A percentile compares a stretch with the other conserved stretches of the same genome.
Evolutionary conservation across 176 grass and related monocot genomes (phyloP).

Genomic region (Pontederia crassipes): DNA sequence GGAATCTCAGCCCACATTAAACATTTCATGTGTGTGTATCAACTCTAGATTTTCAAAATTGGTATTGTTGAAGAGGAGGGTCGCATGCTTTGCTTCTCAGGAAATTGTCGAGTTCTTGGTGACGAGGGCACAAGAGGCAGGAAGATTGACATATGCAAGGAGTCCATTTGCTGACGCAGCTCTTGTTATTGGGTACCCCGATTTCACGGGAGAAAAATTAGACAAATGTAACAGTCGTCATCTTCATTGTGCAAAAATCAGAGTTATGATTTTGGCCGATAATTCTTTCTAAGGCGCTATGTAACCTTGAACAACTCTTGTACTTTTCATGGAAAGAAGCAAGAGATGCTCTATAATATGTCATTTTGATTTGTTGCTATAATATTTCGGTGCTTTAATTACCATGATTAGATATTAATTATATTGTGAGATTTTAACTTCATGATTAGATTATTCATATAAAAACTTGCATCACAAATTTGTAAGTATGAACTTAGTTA

Average conservation of each 20-base stretch:
- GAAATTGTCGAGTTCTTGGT: slow-evolving; percentile 52
- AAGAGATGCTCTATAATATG: no score
- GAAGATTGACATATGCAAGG: slow-evolving; percentile 31
- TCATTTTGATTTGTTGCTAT: no score
- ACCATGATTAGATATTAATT: no score
- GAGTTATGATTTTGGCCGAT: background rate
- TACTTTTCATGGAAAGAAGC: no score
- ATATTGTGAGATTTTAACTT: no score
- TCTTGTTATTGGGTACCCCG: slow-evolving; percentile 45
- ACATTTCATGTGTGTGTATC: background rate
- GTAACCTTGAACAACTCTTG: no score
- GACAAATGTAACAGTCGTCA: slow-evolving; percentile 76
- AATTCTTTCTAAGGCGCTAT: no score
- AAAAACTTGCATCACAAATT: no score
- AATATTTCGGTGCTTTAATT: no score
- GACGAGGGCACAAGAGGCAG: slow-evolving; percentile 59
- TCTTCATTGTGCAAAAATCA: slow-evolving; percentile 67
- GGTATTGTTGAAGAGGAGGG: slow-evolving; percentile 46
- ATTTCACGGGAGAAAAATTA: slow-evolving; percentile 76
- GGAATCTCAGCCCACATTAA: no score
- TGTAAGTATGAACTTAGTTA: no score
- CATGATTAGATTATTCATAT: no score
- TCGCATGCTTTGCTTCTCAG: slow-evolving; percentile 15
- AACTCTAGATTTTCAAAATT: slow-evolving; percentile 44
- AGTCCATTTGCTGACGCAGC: slow-evolving; percentile 87